These are phyloP conservation scores for Pythium biforme DNA, from an alignment of 352 stramenopile species.

Conservation along the genomic window DNA sequence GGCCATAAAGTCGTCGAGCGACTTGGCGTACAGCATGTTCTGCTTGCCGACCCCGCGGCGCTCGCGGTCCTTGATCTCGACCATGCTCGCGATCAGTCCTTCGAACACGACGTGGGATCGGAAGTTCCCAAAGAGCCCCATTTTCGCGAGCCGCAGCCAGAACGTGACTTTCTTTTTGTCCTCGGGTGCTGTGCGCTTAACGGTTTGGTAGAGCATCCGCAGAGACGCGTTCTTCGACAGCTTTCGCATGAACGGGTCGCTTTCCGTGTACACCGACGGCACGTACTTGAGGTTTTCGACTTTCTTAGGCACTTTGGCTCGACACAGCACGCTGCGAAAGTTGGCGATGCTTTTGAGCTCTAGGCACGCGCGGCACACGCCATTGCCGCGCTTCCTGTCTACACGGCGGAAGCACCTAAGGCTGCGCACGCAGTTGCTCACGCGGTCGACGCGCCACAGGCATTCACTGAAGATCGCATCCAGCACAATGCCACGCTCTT, in stretches of 20 bases:
- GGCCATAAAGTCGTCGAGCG: slow-evolving; percentile 76
- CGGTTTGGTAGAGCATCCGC: slow-evolving; percentile 58
- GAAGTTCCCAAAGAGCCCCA: slow-evolving; percentile 75
- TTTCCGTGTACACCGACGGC: slow-evolving; percentile 72
- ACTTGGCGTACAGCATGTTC: slow-evolving; percentile 79
- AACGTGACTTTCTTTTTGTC: slow-evolving; percentile 50
- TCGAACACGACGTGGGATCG: slow-evolving; percentile 72
- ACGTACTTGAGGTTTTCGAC: slow-evolving; percentile 81
- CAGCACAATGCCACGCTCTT: slow-evolving; percentile 56
- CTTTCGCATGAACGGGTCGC: slow-evolving; percentile 76
- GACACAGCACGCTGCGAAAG: slow-evolving; percentile 74
- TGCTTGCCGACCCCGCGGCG: slow-evolving; percentile 79
- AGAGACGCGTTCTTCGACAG: slow-evolving; percentile 77
- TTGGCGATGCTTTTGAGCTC: slow-evolving; percentile 66
- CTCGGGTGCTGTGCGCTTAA: slow-evolving; percentile 33
- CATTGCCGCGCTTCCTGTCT: slow-evolving; percentile 30
- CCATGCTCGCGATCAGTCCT: slow-evolving; percentile 75
- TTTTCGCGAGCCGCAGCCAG: slow-evolving; percentile 69
- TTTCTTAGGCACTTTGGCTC: slow-evolving; percentile 67
- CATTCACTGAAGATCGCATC: slow-evolving; percentile 80
- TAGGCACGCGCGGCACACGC: slow-evolving; percentile 64
- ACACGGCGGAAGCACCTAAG: slow-evolving; percentile 59
- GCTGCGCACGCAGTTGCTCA: slow-evolving; percentile 70
- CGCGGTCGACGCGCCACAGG: slow-evolving; percentile 78
- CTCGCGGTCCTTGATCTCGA: slow-evolving; percentile 82